Evolutionary conservation across 148 eudicot species (phyloP), one percentile per base, ranked within the genome.

Genomic region (Rhododendron henanense): DNA sequence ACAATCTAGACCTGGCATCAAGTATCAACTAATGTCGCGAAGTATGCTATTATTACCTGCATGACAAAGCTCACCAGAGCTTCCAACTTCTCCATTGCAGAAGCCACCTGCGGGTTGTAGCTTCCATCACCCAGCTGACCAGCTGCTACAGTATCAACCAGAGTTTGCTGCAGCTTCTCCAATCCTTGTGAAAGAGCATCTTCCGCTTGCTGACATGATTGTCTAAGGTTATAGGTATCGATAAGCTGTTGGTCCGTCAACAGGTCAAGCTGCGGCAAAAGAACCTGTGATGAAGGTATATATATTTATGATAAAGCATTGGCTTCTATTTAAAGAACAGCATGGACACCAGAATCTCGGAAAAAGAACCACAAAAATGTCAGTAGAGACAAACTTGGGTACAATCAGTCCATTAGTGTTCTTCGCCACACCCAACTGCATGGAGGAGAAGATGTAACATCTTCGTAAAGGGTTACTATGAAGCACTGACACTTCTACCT

Each of bases 131-230:
- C 95, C 21, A 93, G 84, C 23, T 80, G 93, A 78, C 94, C 94
- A 87, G 88, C 89, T 63, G 94, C 94, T 55, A 97, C 87, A 50
- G 95, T 81, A 85, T 92, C 94, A 1, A 94, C 92, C 55, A 97
- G 67, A 73, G 81, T 93, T 61, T 91, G 94, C 89, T 91, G 98
- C 41, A 97, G 98, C 86, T 89, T 95, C 0, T 93, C 98, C 76
- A 71, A 33, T 71, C 76, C 76, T 71, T 71, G 76, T 71, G 76
- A 71, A 71, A 71, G 76, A 31, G 99, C 98, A 83, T 93, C 99
- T 90, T 96, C 99, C 5, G 95, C 96, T 90, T 96, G 99, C 88
- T 97, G 98, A 74, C 96, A 93, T 33, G 94, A 90, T 84, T 94
- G 98, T 59, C 35, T 88, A 11, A 97, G 98, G 86, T 89, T 94